Evolutionary conservation across 2,329 filamentous ascomycete genomes (phyloP).

Genomic region (Cladosporium velox): DNA sequence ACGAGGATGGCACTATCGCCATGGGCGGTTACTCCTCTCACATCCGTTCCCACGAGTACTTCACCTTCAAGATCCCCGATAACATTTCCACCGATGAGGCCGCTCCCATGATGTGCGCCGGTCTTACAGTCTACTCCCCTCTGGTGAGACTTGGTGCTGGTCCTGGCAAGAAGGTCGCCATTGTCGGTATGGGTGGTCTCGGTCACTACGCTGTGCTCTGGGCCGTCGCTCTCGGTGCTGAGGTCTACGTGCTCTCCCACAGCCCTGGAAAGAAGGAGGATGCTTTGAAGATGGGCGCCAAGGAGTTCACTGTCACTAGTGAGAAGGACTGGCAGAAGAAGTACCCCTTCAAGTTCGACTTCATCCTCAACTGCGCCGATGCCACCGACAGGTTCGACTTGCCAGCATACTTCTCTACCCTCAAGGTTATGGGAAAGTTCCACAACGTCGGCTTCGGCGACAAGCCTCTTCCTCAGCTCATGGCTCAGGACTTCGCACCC

Average conservation of each 20-base stretch:
- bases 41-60: constrained; percentile 76
- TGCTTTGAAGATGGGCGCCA: constrained; percentile 60
- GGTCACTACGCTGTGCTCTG: constrained; percentile 54
- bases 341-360: constrained; percentile 65
- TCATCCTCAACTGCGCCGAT: constrained; percentile 75
- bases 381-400: constrained; percentile 69
- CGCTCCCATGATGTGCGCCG: constrained; percentile 82
- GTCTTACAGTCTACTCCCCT: constrained; percentile 77
- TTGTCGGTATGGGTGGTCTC: constrained; percentile 65
- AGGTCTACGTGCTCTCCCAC: constrained; percentile 64
- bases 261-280: constrained; percentile 61
- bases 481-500: constrained; percentile 69
- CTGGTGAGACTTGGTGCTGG: constrained; percentile 74
- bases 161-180: constrained; percentile 75
- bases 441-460: constrained; percentile 79
- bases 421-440: constrained; percentile 78
- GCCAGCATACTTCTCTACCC: constrained; percentile 70
- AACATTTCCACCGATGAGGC: constrained; percentile 61
- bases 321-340: constrained; percentile 61
- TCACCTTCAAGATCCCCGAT: constrained; percentile 73
- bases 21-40: constrained; percentile 69
- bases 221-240: constrained; percentile 58
- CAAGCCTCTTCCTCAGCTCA: constrained; percentile 58
- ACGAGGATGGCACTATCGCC: constrained; percentile 61
- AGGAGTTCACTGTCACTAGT: constrained; percentile 60